phyloP scores from a whole-genome alignment of 768 basidiomycete genomes.

The Lentinula sp. region DNA sequence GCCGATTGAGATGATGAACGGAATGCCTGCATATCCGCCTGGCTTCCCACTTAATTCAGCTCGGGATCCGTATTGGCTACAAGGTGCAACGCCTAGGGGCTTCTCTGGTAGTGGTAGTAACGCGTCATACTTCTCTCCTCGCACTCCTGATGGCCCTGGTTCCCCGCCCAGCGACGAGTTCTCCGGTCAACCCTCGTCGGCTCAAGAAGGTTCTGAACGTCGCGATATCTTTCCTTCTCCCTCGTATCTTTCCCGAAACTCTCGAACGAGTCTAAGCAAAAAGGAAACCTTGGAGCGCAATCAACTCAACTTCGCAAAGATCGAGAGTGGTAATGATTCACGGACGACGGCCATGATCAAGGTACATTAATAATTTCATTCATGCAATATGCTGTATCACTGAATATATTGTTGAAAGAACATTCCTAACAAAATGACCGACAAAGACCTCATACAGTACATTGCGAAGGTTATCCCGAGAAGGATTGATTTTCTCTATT shows the following conservation, averaged over 20 bases:
- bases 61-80: neutral
- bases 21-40: neutral
- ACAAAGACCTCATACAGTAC: constrained; percentile 61
- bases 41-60: neutral
- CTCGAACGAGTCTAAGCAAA: neutral
- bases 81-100: neutral
- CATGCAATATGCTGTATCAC: neutral
- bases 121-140: neutral
- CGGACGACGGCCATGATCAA: constrained; percentile 87
- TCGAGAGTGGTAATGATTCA: constrained; percentile 74
- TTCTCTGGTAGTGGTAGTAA: neutral
- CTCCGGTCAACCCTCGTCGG: neutral
- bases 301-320: constrained; percentile 59
- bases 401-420: constrained; percentile 30
- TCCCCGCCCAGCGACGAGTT: neutral
- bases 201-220: neutral
- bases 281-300: constrained; percentile 34
- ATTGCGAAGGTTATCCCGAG: constrained; percentile 70
- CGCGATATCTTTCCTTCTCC: neutral
- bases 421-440: constrained; percentile 88
- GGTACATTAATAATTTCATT: constrained; percentile 1
- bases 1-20: neutral
- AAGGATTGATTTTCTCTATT: constrained; percentile 80
- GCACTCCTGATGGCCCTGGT: neutral
- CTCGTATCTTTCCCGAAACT: neutral